A percentile compares a stretch with the other conserved stretches of the same genome.
Evolutionary conservation across 129 eudicot species (phyloP).

Genomic region (Arctium minus): DNA sequence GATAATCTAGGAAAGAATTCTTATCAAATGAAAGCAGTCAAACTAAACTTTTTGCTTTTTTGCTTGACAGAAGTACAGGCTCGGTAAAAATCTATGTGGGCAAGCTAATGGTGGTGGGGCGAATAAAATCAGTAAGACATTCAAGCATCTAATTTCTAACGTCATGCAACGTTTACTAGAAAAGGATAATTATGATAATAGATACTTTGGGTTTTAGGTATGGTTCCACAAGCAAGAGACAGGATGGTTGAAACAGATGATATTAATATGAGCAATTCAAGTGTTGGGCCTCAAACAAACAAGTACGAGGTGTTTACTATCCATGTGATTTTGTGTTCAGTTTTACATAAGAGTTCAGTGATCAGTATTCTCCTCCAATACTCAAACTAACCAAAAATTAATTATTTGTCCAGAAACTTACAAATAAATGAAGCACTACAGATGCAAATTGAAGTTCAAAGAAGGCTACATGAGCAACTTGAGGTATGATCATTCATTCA

Average conservation of each 20-base stretch:
- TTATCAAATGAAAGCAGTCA: not conserved
- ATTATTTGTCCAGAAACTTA: slow-evolving; percentile 45
- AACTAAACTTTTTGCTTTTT: slow-evolving; percentile 11
- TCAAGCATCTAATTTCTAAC: not conserved
- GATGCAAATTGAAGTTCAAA: slow-evolving; percentile 86
- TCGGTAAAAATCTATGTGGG: slow-evolving; percentile 72
- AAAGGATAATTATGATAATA: slow-evolving; percentile 3
- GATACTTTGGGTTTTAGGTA: slow-evolving; percentile 19
- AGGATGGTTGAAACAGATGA: slow-evolving; percentile 42
- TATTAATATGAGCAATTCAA: slow-evolving; percentile 38
- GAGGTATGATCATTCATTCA: slow-evolving; percentile 54
- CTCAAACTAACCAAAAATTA: slow-evolving; percentile 2
- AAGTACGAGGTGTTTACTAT: slow-evolving; percentile 44
- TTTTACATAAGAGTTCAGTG: not conserved
- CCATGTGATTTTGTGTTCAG: not conserved
- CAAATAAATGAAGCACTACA: slow-evolving; percentile 76
- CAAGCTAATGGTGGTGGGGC: slow-evolving; percentile 56
- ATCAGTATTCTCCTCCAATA: not conserved
- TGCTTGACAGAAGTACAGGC: slow-evolving; percentile 79
- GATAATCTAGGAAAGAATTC: not conserved
- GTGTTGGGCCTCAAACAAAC: slow-evolving; percentile 48
- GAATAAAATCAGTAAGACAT: slow-evolving; percentile 52
- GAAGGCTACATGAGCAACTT: slow-evolving; percentile 86
- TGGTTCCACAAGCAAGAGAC: slow-evolving; percentile 39
- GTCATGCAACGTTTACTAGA: not conserved